phyloP scores from a whole-genome alignment of 352 stramenopile species.

The Pythium sukuiense region DNA sequence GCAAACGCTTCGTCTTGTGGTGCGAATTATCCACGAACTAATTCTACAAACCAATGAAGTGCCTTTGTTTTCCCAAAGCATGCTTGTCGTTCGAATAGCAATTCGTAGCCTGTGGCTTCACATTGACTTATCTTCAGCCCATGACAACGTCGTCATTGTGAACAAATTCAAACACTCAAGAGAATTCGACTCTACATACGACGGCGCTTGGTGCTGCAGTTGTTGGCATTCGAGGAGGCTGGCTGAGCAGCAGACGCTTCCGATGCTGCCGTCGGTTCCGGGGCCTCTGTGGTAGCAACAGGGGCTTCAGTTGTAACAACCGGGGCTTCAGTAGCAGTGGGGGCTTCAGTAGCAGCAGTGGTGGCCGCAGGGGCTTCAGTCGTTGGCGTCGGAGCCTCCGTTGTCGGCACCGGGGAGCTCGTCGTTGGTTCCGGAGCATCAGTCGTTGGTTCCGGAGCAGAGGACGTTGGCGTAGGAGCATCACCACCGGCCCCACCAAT shows the following conservation, averaged over 20 bases:
- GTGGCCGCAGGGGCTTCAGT: not conserved
- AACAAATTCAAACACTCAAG: not conserved
- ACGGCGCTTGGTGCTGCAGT: not conserved
- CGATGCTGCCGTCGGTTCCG: no score
- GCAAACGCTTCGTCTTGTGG: not conserved
- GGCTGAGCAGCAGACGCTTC: not conserved
- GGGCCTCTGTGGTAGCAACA: no score
- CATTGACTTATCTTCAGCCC: no score
- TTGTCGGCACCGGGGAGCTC: no score
- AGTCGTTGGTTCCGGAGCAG: not conserved
- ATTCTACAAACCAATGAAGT: slow-evolving; percentile 41
- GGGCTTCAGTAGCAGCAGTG: not conserved
- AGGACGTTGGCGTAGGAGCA: not conserved
- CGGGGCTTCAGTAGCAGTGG: no score
- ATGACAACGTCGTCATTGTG: not conserved
- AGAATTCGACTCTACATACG: not conserved
- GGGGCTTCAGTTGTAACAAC: no score
- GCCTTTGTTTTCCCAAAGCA: slow-evolving; percentile 4
- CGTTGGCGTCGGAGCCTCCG: not conserved
- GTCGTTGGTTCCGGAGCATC: not conserved
- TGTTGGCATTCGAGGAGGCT: not conserved
- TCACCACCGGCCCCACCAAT: slow-evolving; percentile 4
- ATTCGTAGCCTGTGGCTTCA: no score
- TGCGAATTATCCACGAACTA: slow-evolving; percentile 21
- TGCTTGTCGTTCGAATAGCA: no score